Percentiles rank a stretch among this genome's conserved stretches.
Conservation (phyloP, 2,329 filamentous ascomycete species). For the Colletotrichum tropicicola region DNA sequence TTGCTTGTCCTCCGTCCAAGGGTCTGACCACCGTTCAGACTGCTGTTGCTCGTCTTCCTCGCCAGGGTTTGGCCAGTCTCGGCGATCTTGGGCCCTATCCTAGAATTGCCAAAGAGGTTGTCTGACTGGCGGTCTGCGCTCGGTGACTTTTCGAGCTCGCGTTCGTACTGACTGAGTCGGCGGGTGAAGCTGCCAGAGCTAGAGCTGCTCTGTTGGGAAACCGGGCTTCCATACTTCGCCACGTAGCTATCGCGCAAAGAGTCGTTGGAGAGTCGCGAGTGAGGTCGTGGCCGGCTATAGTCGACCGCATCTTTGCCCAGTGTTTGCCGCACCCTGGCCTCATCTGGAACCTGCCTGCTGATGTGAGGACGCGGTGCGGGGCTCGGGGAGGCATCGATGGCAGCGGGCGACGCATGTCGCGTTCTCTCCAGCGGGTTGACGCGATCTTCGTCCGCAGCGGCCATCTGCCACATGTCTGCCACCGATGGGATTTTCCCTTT, state of each 20-base stretch:
- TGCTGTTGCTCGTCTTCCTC: constrained; percentile 45
- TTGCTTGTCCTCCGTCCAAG: constrained; percentile 26
- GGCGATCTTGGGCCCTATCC: constrained; percentile 44
- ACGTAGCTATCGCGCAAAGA: constrained; percentile 35
- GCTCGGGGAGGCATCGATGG: constrained; percentile 57
- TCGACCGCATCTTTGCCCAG: constrained; percentile 42
- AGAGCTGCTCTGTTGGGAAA: constrained; percentile 28
- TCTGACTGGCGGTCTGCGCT: constrained; percentile 34
- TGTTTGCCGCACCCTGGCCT: constrained; percentile 39
- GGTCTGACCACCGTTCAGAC: constrained; percentile 35
- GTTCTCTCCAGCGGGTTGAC: constrained; percentile 41
- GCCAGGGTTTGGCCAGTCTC: constrained; percentile 43
- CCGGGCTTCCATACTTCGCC: constrained; percentile 24
- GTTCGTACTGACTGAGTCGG: constrained; percentile 21
- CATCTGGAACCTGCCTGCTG: constrained; percentile 40
- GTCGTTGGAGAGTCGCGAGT: constrained; percentile 32
- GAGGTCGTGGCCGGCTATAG: constrained; percentile 34
- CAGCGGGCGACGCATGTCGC: constrained; percentile 32
- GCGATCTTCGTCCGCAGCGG: constrained; percentile 41
- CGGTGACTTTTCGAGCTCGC: constrained; percentile 28
- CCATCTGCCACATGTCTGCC: constrained; percentile 51
- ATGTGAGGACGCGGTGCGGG: constrained; percentile 59
- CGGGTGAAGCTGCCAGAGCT: constrained; percentile 28
- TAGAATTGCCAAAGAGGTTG: constrained; percentile 46
- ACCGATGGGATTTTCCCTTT: constrained; percentile 44